These are phyloP conservation scores for Salvia rosmarinus DNA, from an alignment of 257 asterid species.

Conservation along the genomic window DNA sequence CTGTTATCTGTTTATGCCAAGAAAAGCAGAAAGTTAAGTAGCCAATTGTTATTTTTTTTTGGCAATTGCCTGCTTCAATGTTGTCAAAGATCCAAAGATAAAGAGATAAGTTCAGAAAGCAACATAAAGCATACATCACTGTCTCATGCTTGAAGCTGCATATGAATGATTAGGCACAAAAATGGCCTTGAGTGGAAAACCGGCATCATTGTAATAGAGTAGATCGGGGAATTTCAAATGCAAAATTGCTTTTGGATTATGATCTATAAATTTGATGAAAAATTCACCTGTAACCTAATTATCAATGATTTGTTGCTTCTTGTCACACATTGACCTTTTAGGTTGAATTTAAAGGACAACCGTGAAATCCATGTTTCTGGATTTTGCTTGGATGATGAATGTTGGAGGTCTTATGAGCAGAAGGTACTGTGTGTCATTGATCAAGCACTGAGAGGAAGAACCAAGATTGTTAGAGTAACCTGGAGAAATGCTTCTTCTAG, in stretches of 20 bases:
- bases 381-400: slow-evolving; percentile 89
- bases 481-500: slow-evolving; percentile 75
- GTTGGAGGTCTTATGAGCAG: slow-evolving; percentile 93
- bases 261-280: slow-evolving; percentile 11
- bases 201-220: slow-evolving; percentile 14
- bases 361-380: slow-evolving; percentile 59
- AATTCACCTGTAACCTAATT: slow-evolving; percentile 26
- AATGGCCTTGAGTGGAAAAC: not conserved
- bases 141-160: slow-evolving; percentile 8
- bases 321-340: slow-evolving; percentile 43
- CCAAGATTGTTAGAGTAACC: slow-evolving; percentile 74
- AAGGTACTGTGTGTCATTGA: slow-evolving; percentile 65
- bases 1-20: not conserved
- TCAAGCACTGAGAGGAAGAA: slow-evolving; percentile 80
- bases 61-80: not conserved
- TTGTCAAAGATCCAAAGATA: not conserved
- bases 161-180: slow-evolving; percentile 3
- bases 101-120: slow-evolving; percentile 4
- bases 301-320: slow-evolving; percentile 21
- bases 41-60: not conserved
- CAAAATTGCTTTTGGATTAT: slow-evolving; percentile 5
- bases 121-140: not conserved
- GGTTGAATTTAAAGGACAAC: slow-evolving; percentile 78
- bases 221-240: not conserved
- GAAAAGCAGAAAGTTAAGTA: not conserved